Conservation (phyloP, 305 asterid species). For the Striga hermonthica region DNA sequence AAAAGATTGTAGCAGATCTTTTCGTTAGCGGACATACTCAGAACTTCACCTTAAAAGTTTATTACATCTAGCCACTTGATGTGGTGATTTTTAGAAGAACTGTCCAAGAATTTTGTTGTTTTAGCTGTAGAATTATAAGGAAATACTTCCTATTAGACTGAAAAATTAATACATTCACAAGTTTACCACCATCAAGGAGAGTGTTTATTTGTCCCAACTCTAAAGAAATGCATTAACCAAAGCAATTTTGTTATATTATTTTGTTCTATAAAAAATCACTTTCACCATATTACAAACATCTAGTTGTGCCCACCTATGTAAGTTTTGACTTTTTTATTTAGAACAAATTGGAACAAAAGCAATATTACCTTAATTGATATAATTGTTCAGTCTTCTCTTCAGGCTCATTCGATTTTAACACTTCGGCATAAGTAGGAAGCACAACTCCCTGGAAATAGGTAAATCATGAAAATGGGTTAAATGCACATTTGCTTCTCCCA, state of each 20-base stretch:
- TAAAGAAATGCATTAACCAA: background rate
- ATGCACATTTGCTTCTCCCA: background rate
- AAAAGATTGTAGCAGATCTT: constrained; percentile 12
- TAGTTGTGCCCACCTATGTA: background rate
- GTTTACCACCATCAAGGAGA: constrained; percentile 22
- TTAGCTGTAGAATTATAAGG: constrained; percentile 22
- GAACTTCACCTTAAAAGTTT: constrained; percentile 34
- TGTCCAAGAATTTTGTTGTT: constrained; percentile 25
- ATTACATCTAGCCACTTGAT: constrained; percentile 30
- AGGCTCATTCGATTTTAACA: constrained; percentile 31
- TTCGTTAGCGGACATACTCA: constrained; percentile 11
- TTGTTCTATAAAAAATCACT: background rate
- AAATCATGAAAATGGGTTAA: constrained; percentile 17
- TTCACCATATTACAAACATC: constrained; percentile 2
- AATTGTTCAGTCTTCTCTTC: constrained; percentile 32
- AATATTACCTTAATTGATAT: constrained; percentile 40
- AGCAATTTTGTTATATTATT: too few species aligned
- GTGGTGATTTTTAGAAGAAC: constrained; percentile 29
- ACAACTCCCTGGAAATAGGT: constrained; percentile 47
- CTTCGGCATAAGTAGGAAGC: constrained; percentile 47
- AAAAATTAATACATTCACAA: constrained; percentile 23
- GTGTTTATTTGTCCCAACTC: background rate
- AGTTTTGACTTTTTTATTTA: too few species aligned
- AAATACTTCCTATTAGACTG: constrained; percentile 30
- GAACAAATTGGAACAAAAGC: constrained; percentile 1